Percentiles rank a stretch among this genome's conserved stretches.
Conservation (phyloP, 2,329 filamentous ascomycete genomes). For the Neopestalotiopsis sp. region DNA sequence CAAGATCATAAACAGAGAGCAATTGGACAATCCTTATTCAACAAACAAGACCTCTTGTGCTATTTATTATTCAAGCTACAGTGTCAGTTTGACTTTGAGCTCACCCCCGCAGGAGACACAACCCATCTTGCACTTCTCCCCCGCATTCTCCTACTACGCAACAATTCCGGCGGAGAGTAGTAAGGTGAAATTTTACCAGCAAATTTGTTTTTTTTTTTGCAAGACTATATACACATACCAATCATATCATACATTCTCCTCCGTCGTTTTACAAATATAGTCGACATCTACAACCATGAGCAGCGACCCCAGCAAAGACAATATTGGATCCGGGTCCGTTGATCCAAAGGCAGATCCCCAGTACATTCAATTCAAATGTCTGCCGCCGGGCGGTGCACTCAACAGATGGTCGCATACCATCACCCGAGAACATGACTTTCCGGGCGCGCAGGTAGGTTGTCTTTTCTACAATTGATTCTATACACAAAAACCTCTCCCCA, state of each 20-base stretch:
- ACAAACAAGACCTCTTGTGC: not conserved
- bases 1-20: not conserved
- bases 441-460: slow-evolving; percentile 78
- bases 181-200: no score
- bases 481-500: not conserved
- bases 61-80: not conserved
- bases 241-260: not conserved
- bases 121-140: not conserved
- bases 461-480: not conserved
- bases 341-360: slow-evolving; percentile 53
- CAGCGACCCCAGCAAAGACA: slow-evolving; percentile 25
- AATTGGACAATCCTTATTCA: not conserved
- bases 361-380: slow-evolving; percentile 57
- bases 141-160: not conserved
- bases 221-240: not conserved
- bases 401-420: slow-evolving; percentile 87
- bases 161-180: not conserved
- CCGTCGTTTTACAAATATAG: not conserved
- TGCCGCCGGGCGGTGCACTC: slow-evolving; percentile 61
- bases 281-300: slow-evolving; percentile 23
- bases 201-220: not conserved
- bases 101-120: not conserved
- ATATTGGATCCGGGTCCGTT: slow-evolving; percentile 28
- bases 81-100: not conserved
- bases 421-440: slow-evolving; percentile 87